phyloP scores from a whole-genome alignment of 805 yeast genomes.

The Phaffomyces opuntiae region DNA sequence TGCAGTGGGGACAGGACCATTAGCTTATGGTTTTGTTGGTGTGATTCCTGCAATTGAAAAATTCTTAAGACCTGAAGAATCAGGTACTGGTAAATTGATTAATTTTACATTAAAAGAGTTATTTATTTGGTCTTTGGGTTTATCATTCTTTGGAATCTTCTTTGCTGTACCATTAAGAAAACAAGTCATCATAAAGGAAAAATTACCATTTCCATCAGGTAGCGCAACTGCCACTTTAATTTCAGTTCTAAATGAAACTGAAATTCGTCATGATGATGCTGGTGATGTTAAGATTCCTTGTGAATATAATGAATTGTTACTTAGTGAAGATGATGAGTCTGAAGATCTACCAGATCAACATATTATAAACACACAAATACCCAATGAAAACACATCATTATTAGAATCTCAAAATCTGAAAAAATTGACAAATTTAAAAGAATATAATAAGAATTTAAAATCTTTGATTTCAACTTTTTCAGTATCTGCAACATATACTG shows the following conservation, averaged over 20 bases:
- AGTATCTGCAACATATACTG: slow-evolving; percentile 66
- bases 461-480: slow-evolving; percentile 54
- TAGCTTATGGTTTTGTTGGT: slow-evolving; percentile 92
- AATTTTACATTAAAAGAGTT: slow-evolving; percentile 43
- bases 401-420: slow-evolving; percentile 27
- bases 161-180: slow-evolving; percentile 85
- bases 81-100: slow-evolving; percentile 43
- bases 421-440: slow-evolving; percentile 20
- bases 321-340: slow-evolving; percentile 15
- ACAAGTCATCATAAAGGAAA: slow-evolving; percentile 83
- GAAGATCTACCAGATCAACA: neutral
- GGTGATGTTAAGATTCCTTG: slow-evolving; percentile 5
- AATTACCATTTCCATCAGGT: slow-evolving; percentile 90
- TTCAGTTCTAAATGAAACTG: slow-evolving; percentile 74
- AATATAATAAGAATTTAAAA: slow-evolving; percentile 52
- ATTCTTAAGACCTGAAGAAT: slow-evolving; percentile 70
- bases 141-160: slow-evolving; percentile 93
- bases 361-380: no score
- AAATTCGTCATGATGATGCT: slow-evolving; percentile 26
- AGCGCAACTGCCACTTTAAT: slow-evolving; percentile 93
- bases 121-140: slow-evolving; percentile 74
- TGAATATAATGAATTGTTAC: slow-evolving; percentile 12
- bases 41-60: slow-evolving; percentile 94
- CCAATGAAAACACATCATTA: slow-evolving; percentile 12
- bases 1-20: slow-evolving; percentile 96